Conservation (phyloP, 768 basidiomycete genomes). For the Gymnopilus dilepis region DNA sequence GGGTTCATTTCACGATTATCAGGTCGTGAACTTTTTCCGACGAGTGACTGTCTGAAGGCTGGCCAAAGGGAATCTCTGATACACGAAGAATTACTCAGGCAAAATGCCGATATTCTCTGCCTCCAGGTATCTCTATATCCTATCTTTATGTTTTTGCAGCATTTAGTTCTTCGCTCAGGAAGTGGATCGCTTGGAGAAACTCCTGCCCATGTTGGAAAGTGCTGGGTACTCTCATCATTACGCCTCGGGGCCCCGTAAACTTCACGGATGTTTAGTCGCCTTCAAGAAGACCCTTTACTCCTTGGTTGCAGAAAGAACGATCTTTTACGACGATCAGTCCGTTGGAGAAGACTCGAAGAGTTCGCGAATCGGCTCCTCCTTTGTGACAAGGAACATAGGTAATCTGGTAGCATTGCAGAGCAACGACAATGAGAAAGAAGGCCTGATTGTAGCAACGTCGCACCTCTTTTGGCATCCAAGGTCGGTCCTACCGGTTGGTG, state of each 20-base stretch:
- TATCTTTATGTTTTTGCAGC: not conserved
- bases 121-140: constrained; percentile 65
- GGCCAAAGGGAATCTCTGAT: constrained; percentile 77
- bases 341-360: constrained; percentile 45
- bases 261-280: constrained; percentile 86
- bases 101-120: constrained; percentile 83
- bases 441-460: constrained; percentile 83
- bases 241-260: constrained; percentile 74
- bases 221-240: constrained; percentile 70
- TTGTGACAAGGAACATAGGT: constrained; percentile 82
- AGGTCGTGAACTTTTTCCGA: constrained; percentile 86
- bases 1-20: not conserved
- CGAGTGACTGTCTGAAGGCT: constrained; percentile 84
- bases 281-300: constrained; percentile 61
- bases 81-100: constrained; percentile 71
- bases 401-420: constrained; percentile 70
- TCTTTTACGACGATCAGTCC: constrained; percentile 74
- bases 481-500: constrained; percentile 43
- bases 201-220: constrained; percentile 67
- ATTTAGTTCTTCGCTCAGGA: constrained; percentile 56
- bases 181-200: constrained; percentile 80
- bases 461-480: constrained; percentile 96
- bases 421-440: constrained; percentile 44
- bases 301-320: constrained; percentile 47
- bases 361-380: constrained; percentile 58